A percentile compares a stretch with the other conserved stretches of the same genome.
phyloP scores from a whole-genome alignment of 257 asterid species.

The Solanum pimpinellifolium region DNA sequence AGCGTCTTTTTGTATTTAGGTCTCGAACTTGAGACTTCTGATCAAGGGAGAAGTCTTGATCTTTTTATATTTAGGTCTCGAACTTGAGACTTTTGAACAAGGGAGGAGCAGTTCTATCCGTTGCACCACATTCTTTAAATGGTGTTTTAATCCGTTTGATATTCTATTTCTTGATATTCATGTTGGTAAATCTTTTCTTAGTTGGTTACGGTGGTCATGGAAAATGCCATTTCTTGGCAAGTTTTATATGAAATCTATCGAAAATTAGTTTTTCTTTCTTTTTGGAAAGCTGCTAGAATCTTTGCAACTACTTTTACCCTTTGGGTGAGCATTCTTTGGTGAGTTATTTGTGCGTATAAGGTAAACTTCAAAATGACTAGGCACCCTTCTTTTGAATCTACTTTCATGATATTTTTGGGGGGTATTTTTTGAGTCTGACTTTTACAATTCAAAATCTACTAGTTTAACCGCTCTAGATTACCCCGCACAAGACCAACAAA shows the following conservation, averaged over 20 bases:
- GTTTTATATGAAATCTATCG: not conserved
- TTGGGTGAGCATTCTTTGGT: not conserved
- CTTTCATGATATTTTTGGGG: not conserved
- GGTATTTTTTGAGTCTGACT: not conserved
- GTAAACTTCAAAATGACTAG: not conserved
- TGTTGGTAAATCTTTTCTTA: not conserved
- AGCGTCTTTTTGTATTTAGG: not conserved
- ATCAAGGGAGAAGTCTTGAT: not conserved
- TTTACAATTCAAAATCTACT: not conserved
- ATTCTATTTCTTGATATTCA: not conserved
- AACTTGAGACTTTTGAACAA: not conserved
- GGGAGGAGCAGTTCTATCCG: not conserved
- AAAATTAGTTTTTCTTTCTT: not conserved
- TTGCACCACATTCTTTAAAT: not conserved
- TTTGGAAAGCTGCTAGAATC: not conserved
- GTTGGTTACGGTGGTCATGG: not conserved
- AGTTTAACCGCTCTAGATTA: not conserved
- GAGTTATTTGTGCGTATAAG: not conserved
- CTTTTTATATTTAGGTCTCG: not conserved
- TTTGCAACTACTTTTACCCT: too few species aligned
- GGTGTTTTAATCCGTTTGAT: not conserved
- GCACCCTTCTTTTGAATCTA: not conserved
- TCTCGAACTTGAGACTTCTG: not conserved
- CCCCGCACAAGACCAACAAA: not conserved
- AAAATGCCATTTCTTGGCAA: not conserved